phyloP scores from a whole-genome alignment of 805 yeast species.

The Brettanomyces anomalus region DNA sequence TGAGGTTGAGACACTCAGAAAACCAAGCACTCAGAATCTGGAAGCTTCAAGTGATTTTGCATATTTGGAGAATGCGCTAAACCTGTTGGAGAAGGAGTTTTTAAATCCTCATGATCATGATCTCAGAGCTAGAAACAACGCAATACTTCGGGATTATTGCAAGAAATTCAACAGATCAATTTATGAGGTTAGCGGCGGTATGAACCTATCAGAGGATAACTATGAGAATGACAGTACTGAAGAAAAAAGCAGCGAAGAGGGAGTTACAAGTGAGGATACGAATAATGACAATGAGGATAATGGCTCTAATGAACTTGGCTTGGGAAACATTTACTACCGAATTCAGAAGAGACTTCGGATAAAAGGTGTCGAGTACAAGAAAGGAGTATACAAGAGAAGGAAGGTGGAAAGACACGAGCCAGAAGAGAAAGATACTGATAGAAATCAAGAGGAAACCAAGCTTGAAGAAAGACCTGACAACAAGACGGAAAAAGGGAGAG shows the following conservation, averaged over 20 bases:
- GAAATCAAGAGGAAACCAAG: not conserved
- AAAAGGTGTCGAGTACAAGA: constrained; percentile 9
- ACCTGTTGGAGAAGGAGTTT: constrained; percentile 14
- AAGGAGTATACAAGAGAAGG: constrained; percentile 7
- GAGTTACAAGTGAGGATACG: not conserved
- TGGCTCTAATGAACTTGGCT: constrained; percentile 4
- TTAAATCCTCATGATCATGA: constrained; percentile 13
- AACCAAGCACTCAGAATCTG: constrained; percentile 4
- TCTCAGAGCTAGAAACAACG: constrained; percentile 13
- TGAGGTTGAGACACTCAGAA: constrained; percentile 4
- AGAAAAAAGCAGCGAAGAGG: constrained; percentile 5
- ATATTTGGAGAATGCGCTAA: constrained; percentile 5
- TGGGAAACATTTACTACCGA: constrained; percentile 12
- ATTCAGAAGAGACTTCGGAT: constrained; percentile 9
- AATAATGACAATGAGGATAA: constrained; percentile 5
- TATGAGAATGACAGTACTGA: constrained; percentile 7
- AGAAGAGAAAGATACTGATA: not conserved
- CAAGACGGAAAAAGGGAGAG: not conserved
- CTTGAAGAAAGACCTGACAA: not conserved
- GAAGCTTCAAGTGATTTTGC: constrained; percentile 6
- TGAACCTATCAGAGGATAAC: constrained; percentile 10
- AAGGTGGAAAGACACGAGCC: not conserved
- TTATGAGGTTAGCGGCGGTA: constrained; percentile 19
- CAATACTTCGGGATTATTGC: constrained; percentile 11
- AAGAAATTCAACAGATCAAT: constrained; percentile 11